Evolutionary conservation across 805 yeast genomes (phyloP).

Genomic region (Maudiozyma saulgeensis): DNA sequence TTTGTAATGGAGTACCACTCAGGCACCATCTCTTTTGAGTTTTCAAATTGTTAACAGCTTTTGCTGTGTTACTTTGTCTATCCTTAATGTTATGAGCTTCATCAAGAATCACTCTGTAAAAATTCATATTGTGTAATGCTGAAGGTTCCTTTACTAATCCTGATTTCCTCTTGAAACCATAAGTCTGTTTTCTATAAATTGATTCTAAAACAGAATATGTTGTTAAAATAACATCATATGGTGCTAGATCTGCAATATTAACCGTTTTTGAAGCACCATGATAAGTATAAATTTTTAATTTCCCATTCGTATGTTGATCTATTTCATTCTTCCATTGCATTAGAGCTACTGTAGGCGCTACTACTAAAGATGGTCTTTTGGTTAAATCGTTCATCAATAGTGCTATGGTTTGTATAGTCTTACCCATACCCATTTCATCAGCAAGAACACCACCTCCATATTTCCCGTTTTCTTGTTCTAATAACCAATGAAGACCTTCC

Average conservation of each 20-base stretch:
- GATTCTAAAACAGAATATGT: slow-evolving; percentile 90
- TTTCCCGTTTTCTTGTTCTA: slow-evolving; percentile 66
- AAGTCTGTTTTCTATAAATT: slow-evolving; percentile 67
- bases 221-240: slow-evolving; percentile 69
- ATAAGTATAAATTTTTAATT: slow-evolving; percentile 57
- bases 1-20: slow-evolving; percentile 94
- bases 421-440: slow-evolving; percentile 99
- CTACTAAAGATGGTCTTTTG: slow-evolving; percentile 73
- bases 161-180: slow-evolving; percentile 71
- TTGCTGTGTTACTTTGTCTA: slow-evolving; percentile 85
- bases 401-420: slow-evolving; percentile 92
- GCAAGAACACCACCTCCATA: slow-evolving; percentile 90
- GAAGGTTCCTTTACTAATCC: slow-evolving; percentile 67
- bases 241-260: slow-evolving; percentile 43
- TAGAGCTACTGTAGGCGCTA: slow-evolving; percentile 97
- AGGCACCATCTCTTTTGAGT: slow-evolving; percentile 82
- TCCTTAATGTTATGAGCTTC: slow-evolving; percentile 98
- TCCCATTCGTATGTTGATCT: slow-evolving; percentile 67
- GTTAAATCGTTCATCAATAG: slow-evolving; percentile 60
- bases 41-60: slow-evolving; percentile 69
- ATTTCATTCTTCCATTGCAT: slow-evolving; percentile 98
- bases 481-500: slow-evolving; percentile 88
- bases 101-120: slow-evolving; percentile 81
- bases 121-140: slow-evolving; percentile 60
- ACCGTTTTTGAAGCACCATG: slow-evolving; percentile 79